Conservation (phyloP, 805 yeast species). For the Pichia ethanolica region DNA sequence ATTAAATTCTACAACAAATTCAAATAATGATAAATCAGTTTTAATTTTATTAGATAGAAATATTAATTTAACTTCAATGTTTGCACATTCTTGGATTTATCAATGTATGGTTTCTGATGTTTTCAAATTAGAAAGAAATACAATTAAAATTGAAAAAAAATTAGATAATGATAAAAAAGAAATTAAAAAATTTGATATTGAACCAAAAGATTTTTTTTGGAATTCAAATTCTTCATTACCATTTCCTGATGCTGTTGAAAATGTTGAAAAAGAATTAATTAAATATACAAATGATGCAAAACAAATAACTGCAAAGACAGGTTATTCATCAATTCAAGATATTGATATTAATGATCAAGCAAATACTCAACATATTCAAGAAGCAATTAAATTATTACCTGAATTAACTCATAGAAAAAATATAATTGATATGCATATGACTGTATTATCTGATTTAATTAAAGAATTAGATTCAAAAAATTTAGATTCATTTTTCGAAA, state of each 20-base stretch:
- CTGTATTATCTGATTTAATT: slow-evolving; percentile 76
- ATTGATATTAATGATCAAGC: slow-evolving; percentile 51
- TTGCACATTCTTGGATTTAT: slow-evolving; percentile 95
- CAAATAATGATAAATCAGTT: slow-evolving; percentile 53
- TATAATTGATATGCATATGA: slow-evolving; percentile 94
- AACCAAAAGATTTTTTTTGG: slow-evolving; percentile 94
- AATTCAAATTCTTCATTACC: slow-evolving; percentile 73
- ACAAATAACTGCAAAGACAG: slow-evolving; percentile 71
- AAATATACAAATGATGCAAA: slow-evolving; percentile 82
- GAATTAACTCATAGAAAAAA: slow-evolving; percentile 83
- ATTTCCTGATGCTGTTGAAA: slow-evolving; percentile 98
- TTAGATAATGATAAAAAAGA: slow-evolving; percentile 24
- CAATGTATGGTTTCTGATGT: slow-evolving; percentile 95
- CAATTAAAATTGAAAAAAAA: slow-evolving; percentile 51
- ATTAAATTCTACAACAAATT: slow-evolving; percentile 2
- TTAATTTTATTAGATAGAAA: slow-evolving; percentile 80
- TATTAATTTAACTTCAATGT: slow-evolving; percentile 87
- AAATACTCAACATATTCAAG: slow-evolving; percentile 65
- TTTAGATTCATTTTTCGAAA: slow-evolving; percentile 85
- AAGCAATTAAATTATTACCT: slow-evolving; percentile 87
- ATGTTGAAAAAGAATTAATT: slow-evolving; percentile 77
- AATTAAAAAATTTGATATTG: slow-evolving; percentile 70
- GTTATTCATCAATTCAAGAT: slow-evolving; percentile 66
- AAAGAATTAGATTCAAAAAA: slow-evolving; percentile 80
- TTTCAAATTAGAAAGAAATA: slow-evolving; percentile 72